Percentiles rank a stretch among this genome's conserved stretches.
phyloP scores from a whole-genome alignment of 768 basidiomycete genomes.

The Mrakia blollopis region DNA sequence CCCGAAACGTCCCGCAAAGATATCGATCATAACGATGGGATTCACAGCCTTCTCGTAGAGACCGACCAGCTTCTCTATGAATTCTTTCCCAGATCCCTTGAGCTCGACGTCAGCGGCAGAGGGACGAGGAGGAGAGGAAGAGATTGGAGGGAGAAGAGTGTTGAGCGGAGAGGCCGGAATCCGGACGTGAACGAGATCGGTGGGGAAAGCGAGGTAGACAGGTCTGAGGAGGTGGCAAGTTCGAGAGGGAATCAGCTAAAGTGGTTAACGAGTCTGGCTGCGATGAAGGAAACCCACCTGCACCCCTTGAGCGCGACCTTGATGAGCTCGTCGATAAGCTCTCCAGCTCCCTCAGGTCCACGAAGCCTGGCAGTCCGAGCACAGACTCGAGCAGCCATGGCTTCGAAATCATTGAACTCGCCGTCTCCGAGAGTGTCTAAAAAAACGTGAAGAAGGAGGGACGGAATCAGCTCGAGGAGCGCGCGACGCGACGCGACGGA shows the following conservation, averaged over 20 bases:
- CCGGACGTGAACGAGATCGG: conserved; percentile 67
- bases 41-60: conserved; percentile 52
- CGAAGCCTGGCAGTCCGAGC: conserved; percentile 60
- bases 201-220: conserved; percentile 75
- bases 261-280: no score
- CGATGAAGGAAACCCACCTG: no score
- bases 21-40: conserved; percentile 43
- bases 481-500: background rate
- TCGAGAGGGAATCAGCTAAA: no score
- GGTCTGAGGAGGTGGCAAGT: conserved; percentile 49
- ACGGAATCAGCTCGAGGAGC: background rate
- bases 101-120: conserved; percentile 28
- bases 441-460: background rate
- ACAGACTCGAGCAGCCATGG: conserved; percentile 70
- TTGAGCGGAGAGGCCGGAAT: conserved; percentile 62
- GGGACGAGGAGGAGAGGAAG: conserved; percentile 22
- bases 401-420: conserved; percentile 67
- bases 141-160: conserved; percentile 47
- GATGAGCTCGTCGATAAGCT: conserved; percentile 73
- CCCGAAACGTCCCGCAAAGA: conserved; percentile 63
- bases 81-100: conserved; percentile 24
- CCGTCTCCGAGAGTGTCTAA: conserved; percentile 31
- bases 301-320: conserved; percentile 47
- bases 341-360: conserved; percentile 54
- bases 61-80: conserved; percentile 17